Conservation (phyloP, 441 rosid genomes). For the Jatropha multifida region DNA sequence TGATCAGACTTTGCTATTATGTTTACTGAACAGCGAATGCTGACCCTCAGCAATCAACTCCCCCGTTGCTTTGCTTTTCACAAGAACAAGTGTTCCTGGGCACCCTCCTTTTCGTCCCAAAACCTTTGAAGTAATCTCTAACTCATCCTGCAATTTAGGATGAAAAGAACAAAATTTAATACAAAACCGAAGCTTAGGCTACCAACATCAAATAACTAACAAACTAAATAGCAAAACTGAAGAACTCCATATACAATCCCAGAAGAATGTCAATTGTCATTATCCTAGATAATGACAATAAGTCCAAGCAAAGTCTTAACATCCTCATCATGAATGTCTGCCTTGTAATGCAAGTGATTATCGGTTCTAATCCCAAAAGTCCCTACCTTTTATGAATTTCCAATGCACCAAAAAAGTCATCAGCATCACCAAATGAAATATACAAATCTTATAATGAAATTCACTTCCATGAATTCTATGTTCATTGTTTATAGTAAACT, state of each 20-base stretch:
- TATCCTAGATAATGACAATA: background rate
- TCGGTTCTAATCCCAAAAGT: background rate
- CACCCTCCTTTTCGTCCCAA: slow-evolving; percentile 68
- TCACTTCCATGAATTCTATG: background rate
- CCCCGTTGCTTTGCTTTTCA: slow-evolving; percentile 67
- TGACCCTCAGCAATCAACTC: slow-evolving; percentile 89
- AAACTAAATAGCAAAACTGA: background rate
- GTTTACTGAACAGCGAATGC: slow-evolving; percentile 74
- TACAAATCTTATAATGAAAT: background rate
- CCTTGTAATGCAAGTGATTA: too few species aligned
- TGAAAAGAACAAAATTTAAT: background rate
- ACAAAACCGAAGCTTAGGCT: background rate
- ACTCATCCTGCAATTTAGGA: slow-evolving; percentile 55
- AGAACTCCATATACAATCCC: background rate
- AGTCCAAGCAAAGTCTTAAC: background rate
- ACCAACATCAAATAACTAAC: background rate
- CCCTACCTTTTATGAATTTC: background rate
- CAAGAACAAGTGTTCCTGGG: slow-evolving; percentile 57
- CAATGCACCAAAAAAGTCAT: background rate
- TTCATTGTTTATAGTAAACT: too few species aligned
- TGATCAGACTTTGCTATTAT: slow-evolving; percentile 61
- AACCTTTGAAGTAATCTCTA: slow-evolving; percentile 66
- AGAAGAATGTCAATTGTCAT: background rate
- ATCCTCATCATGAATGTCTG: background rate
- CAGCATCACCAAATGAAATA: background rate